These are phyloP conservation scores for Hysterium pulicare DNA, from an alignment of 2,329 filamentous ascomycete species.

Conservation along the genomic window DNA sequence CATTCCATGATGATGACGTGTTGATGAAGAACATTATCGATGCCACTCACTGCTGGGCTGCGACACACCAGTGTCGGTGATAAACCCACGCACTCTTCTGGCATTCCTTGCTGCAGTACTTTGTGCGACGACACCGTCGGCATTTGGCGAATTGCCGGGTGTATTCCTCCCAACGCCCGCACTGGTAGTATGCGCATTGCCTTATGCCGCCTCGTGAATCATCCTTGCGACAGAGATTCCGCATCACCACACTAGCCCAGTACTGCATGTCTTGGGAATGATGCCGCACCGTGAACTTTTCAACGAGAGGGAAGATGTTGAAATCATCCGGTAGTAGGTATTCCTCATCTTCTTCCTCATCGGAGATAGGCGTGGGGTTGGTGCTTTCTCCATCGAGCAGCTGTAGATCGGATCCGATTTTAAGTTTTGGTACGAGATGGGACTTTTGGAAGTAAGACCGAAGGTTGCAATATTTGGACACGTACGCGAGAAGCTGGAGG, in stretches of 20 bases:
- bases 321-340: conserved; percentile 91
- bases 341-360: conserved; percentile 72
- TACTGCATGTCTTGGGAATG: conserved; percentile 98
- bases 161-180: conserved; percentile 97
- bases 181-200: conserved; percentile 97
- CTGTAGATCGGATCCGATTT: conserved; percentile 81
- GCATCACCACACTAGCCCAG: conserved; percentile 98
- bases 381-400: conserved; percentile 67
- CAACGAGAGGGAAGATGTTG: conserved; percentile 96
- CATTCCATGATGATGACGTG: conserved; percentile 15
- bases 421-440: conserved; percentile 86
- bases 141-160: conserved; percentile 98
- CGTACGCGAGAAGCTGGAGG: conserved; percentile 90
- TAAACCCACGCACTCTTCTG: conserved; percentile 99
- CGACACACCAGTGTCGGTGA: conserved; percentile 95
- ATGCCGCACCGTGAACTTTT: conserved; percentile 96
- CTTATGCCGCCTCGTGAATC: conserved; percentile 90
- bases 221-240: conserved; percentile 96
- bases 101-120: conserved; percentile 99
- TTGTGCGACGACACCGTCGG: conserved; percentile 89
- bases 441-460: conserved; percentile 93
- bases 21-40: conserved; percentile 28
- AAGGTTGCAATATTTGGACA: conserved; percentile 97
- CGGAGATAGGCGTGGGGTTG: conserved; percentile 37
- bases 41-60: conserved; percentile 50